phyloP scores from a whole-genome alignment of 768 basidiomycete species.

The Mycena crocata region DNA sequence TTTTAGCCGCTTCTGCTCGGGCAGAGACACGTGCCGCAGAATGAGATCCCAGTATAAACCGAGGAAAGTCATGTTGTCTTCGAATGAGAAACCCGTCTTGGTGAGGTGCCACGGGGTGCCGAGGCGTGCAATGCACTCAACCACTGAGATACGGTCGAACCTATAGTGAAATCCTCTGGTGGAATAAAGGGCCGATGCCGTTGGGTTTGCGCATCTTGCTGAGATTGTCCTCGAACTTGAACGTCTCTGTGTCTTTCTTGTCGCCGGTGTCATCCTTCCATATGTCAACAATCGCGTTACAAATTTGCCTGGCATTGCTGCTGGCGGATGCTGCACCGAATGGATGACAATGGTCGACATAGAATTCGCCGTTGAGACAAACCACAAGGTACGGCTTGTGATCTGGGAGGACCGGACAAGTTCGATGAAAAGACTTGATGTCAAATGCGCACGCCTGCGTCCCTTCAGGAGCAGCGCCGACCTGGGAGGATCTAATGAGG shows the following conservation, averaged over 20 bases:
- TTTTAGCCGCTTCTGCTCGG: not conserved
- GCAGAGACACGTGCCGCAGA: not conserved
- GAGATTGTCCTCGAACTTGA: not conserved
- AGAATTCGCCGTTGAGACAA: conserved; percentile 30
- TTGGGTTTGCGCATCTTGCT: not conserved
- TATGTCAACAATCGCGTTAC: conserved; percentile 39
- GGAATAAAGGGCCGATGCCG: not conserved
- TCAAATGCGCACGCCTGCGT: conserved; percentile 45
- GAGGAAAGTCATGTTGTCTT: not conserved
- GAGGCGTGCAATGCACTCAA: not conserved
- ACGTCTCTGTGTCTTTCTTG: not conserved
- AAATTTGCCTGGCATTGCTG: conserved; percentile 41
- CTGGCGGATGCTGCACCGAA: conserved; percentile 41
- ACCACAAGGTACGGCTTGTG: conserved; percentile 40
- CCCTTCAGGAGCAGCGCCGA: conserved; percentile 42
- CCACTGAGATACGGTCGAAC: not conserved
- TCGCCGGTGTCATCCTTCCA: conserved; percentile 18
- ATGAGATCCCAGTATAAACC: not conserved
- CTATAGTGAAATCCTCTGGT: not conserved
- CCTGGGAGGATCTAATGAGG: conserved; percentile 25
- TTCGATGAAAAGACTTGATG: conserved; percentile 42
- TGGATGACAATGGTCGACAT: conserved; percentile 35
- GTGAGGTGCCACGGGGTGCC: conserved; percentile 3
- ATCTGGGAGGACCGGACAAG: conserved; percentile 39
- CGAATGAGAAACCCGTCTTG: not conserved